phyloP scores from a whole-genome alignment of 768 basidiomycete species.

The Suillus variegatus region DNA sequence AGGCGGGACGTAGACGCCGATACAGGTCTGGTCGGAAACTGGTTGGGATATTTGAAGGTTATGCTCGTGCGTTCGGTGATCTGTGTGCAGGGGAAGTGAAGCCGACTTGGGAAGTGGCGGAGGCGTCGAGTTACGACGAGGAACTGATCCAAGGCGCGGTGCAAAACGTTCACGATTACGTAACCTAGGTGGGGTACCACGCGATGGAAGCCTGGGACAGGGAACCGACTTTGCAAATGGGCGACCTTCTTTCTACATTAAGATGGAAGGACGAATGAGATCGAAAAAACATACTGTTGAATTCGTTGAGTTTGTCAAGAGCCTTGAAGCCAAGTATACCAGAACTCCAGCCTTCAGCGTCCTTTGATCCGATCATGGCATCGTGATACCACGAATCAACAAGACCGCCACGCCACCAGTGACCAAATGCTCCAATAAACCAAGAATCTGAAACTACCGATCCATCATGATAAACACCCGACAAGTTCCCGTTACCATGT shows the following conservation, averaged over 20 bases:
- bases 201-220: constrained; percentile 41
- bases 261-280: background rate
- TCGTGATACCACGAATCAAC: constrained; percentile 81
- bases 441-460: constrained; percentile 73
- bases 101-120: constrained; percentile 85
- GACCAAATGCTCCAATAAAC: constrained; percentile 90
- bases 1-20: constrained; percentile 30
- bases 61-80: constrained; percentile 33
- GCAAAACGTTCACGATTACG: constrained; percentile 59
- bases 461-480: constrained; percentile 39
- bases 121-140: constrained; percentile 68
- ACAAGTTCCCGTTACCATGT: constrained; percentile 20
- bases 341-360: constrained; percentile 74
- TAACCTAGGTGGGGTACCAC: constrained; percentile 56
- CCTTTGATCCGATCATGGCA: constrained; percentile 60
- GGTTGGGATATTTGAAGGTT: constrained; percentile 26
- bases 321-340: constrained; percentile 78
- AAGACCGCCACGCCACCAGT: constrained; percentile 87
- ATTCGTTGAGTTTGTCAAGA: constrained; percentile 68
- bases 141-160: constrained; percentile 37
- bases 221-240: constrained; percentile 52
- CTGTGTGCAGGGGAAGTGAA: constrained; percentile 73
- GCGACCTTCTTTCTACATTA: constrained; percentile 38
- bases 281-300: constrained; percentile 50
- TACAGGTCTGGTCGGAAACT: constrained; percentile 26